phyloP scores from a whole-genome alignment of 352 stramenopile species.

The Phytophthora fragariaefolia region DNA sequence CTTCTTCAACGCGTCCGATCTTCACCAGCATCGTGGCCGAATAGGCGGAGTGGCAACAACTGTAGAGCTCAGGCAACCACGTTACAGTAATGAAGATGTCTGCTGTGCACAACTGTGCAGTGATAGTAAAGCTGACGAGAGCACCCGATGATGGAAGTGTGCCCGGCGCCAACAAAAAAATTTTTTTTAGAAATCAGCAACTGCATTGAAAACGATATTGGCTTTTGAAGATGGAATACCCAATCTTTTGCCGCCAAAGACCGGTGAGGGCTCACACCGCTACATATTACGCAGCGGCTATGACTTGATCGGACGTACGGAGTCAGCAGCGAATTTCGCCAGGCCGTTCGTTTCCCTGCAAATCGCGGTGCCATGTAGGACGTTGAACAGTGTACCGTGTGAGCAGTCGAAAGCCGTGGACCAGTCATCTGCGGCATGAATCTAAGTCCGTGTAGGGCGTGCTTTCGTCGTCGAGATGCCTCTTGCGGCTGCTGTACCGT shows the following conservation, averaged over 20 bases:
- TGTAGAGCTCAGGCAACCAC: neutral
- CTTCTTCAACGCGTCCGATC: neutral
- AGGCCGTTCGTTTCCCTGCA: neutral
- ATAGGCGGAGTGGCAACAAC: neutral
- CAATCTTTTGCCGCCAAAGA: too few relatives aligned
- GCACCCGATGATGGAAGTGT: neutral
- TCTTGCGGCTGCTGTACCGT: neutral
- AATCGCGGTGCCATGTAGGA: neutral
- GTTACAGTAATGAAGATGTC: neutral
- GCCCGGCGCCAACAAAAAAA: too few relatives aligned
- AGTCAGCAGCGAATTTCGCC: neutral
- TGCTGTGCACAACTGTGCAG: too few relatives aligned
- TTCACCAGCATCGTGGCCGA: neutral
- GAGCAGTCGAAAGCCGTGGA: neutral
- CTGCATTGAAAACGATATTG: too few relatives aligned
- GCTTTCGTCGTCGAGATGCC: too few relatives aligned
- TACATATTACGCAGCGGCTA: neutral
- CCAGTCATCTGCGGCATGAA: neutral
- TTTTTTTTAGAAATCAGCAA: too few relatives aligned
- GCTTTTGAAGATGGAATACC: too few relatives aligned
- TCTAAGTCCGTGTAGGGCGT: too few relatives aligned
- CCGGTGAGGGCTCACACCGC: too few relatives aligned
- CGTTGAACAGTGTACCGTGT: neutral
- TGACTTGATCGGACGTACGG: neutral
- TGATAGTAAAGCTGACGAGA: too few relatives aligned